Conservation (phyloP, 192 early-diverging fungal species). For the Umbelopsis isabellina region DNA sequence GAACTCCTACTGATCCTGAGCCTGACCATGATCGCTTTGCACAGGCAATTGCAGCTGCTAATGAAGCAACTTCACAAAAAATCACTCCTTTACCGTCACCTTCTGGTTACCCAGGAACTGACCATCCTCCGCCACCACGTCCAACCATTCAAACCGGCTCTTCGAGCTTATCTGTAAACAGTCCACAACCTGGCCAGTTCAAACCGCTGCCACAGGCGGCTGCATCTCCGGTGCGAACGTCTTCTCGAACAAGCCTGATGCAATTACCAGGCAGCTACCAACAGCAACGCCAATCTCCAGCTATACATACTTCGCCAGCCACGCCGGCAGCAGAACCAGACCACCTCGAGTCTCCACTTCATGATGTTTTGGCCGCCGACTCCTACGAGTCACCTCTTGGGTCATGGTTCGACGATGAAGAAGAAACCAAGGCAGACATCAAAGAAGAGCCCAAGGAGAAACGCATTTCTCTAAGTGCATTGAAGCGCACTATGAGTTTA, state of each 20-base stretch:
- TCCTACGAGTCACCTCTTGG: slow-evolving; percentile 3
- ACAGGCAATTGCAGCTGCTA: slow-evolving; percentile 4
- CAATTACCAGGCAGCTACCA: not conserved
- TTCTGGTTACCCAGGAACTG: not conserved
- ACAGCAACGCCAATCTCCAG: not conserved
- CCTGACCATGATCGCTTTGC: not conserved
- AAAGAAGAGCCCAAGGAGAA: slow-evolving; percentile 9
- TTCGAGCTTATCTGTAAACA: not conserved
- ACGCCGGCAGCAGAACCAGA: not conserved
- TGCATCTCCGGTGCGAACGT: slow-evolving; percentile 5
- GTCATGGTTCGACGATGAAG: slow-evolving; percentile 1
- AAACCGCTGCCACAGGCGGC: not conserved
- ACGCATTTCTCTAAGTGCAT: not conserved
- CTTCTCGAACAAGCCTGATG: slow-evolving; percentile 6
- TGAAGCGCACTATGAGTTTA: slow-evolving; percentile 11
- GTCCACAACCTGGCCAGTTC: not conserved
- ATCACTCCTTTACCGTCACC: not conserved
- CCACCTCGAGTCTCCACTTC: not conserved
- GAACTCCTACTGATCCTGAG: not conserved
- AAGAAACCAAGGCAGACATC: not conserved
- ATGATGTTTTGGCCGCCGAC: not conserved
- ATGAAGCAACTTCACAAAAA: not conserved
- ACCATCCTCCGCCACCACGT: not conserved
- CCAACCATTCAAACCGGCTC: slow-evolving; percentile 5
- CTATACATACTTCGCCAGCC: not conserved